Conservation (phyloP, 106 monocot genomes). For the Ottelia alismoides region DNA sequence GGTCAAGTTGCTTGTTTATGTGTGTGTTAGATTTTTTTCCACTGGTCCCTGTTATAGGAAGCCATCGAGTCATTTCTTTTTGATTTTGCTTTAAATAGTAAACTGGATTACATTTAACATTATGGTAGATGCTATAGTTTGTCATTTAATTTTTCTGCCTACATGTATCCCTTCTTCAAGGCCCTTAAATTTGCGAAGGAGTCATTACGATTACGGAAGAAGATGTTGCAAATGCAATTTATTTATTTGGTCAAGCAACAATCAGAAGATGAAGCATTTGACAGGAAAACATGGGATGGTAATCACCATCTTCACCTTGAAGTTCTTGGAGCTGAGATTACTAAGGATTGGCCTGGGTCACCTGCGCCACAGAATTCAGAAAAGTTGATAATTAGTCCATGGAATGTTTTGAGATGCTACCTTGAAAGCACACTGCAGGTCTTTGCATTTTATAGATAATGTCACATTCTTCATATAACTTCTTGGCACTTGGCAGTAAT, state of each 20-base stretch:
- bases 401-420: conserved; percentile 58
- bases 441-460: background rate
- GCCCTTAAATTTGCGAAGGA: conserved; percentile 54
- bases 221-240: conserved; percentile 48
- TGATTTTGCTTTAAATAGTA: no score
- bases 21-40: no score
- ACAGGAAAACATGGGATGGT: conserved; percentile 1
- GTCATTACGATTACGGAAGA: conserved; percentile 40
- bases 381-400: conserved; percentile 46
- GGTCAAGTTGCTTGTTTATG: no score
- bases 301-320: conserved; percentile 22
- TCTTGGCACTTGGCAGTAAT: background rate
- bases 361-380: conserved; percentile 5
- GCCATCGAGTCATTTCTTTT: no score
- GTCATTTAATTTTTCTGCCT: no score
- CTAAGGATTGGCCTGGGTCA: conserved; percentile 40
- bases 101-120: no score
- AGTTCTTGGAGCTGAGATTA: conserved; percentile 26
- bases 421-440: conserved; percentile 93
- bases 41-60: no score
- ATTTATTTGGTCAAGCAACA: conserved; percentile 9
- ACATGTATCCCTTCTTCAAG: no score
- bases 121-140: no score
- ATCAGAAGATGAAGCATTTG: background rate
- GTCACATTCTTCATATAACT: background rate